phyloP scores from a whole-genome alignment of 2,329 filamentous ascomycete species.

The Alternaria arbusti region DNA sequence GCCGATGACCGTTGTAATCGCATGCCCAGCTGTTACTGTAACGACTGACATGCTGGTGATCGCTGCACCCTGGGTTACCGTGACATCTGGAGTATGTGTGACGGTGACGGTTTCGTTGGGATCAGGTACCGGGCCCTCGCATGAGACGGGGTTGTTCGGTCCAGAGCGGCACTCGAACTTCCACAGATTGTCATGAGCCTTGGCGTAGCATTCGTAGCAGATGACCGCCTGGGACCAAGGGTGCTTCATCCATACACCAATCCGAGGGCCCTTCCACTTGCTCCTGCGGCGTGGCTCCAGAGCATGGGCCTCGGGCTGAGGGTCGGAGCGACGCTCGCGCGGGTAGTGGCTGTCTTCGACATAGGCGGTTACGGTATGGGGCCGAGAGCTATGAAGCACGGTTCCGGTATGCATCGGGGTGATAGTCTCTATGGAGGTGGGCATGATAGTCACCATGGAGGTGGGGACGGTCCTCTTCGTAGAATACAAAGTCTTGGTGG shows the following conservation, averaged over 20 bases:
- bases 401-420: neutral
- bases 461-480: neutral
- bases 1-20: neutral
- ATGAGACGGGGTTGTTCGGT: conserved; percentile 3
- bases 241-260: conserved; percentile 34
- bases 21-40: neutral
- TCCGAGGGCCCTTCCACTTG: conserved; percentile 8
- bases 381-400: neutral
- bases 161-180: conserved; percentile 28
- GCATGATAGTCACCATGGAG: neutral
- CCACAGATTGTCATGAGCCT: conserved; percentile 6
- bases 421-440: neutral
- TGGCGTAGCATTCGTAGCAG: conserved; percentile 36
- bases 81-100: conserved; percentile 1
- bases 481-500: neutral
- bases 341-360: neutral
- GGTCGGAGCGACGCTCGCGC: neutral
- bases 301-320: neutral
- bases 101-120: conserved; percentile 1
- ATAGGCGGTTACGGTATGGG: neutral
- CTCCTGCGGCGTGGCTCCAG: conserved; percentile 10
- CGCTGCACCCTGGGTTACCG: neutral
- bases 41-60: neutral
- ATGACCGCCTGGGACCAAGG: conserved; percentile 26
- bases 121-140: conserved; percentile 4